A percentile compares a stretch with the other conserved stretches of the same genome.
phyloP scores from a whole-genome alignment of 176 grass and related monocot species.

The Phragmites australis region DNA sequence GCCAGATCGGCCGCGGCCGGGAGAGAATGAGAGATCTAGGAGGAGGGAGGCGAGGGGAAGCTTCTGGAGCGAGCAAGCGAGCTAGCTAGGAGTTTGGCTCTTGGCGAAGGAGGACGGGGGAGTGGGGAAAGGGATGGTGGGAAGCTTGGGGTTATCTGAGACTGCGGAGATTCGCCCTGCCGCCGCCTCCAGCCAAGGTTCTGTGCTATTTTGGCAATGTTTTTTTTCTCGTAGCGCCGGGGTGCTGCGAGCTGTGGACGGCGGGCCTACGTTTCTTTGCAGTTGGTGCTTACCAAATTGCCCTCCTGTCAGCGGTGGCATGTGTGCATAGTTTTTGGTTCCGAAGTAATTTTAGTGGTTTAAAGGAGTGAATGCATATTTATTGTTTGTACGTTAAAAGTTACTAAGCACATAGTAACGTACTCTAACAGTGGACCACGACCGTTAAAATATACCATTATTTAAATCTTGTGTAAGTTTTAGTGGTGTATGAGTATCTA shows the following conservation, averaged over 20 bases:
- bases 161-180: slow-evolving; percentile 53
- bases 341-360: neutral
- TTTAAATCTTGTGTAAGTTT: too few relatives aligned
- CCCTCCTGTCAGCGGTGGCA: neutral
- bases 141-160: slow-evolving; percentile 36
- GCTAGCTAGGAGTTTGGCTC: slow-evolving; percentile 31
- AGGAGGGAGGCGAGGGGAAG: neutral
- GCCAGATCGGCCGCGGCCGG: neutral
- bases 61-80: slow-evolving; percentile 1
- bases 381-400: neutral
- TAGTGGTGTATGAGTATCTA: too few relatives aligned
- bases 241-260: neutral
- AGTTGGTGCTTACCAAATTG: slow-evolving; percentile 1
- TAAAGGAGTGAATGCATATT: neutral
- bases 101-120: slow-evolving; percentile 14
- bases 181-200: slow-evolving; percentile 53
- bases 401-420: too few relatives aligned
- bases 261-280: neutral
- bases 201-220: slow-evolving; percentile 17
- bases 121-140: slow-evolving; percentile 38
- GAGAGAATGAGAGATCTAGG: slow-evolving; percentile 31
- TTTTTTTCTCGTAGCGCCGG: slow-evolving; percentile 30
- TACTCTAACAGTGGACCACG: too few relatives aligned
- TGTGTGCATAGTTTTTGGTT: neutral
- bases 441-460: too few relatives aligned